These are phyloP conservation scores for Coemansia sp. DNA, from an alignment of 192 early-diverging fungal genomes.

Conservation along the genomic window DNA sequence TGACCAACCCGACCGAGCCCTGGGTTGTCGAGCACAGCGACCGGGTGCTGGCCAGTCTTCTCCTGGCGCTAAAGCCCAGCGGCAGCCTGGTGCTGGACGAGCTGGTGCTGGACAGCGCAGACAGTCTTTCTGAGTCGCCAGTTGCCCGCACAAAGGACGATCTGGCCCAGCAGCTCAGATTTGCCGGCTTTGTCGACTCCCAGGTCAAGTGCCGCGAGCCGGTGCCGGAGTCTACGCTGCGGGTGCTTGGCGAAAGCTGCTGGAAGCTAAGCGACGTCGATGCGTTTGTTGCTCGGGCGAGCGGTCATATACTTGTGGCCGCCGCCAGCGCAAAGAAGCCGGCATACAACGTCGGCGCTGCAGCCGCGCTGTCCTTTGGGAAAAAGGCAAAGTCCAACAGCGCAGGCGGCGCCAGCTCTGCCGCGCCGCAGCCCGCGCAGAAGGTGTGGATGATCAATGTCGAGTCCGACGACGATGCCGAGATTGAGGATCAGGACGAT, in stretches of 20 bases:
- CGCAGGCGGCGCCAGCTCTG: constrained; percentile 30
- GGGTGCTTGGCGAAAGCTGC: constrained; percentile 46
- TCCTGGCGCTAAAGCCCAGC: constrained; percentile 63
- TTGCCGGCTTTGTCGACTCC: constrained; percentile 83
- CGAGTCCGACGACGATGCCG: constrained; percentile 75
- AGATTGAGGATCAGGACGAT: constrained; percentile 83
- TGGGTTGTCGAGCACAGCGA: constrained; percentile 64
- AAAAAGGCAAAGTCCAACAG: constrained; percentile 60
- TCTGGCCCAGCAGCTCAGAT: constrained; percentile 68
- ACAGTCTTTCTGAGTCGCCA: constrained; percentile 44
- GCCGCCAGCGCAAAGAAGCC: constrained; percentile 69
- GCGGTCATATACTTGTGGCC: constrained; percentile 33
- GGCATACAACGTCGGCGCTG: constrained; percentile 81
- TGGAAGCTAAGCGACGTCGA: constrained; percentile 59
- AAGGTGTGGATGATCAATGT: constrained; percentile 74
- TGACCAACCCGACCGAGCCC: constrained; percentile 57
- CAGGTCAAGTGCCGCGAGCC: constrained; percentile 28
- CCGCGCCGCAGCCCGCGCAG: constrained; percentile 21
- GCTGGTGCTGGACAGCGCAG: constrained; percentile 55
- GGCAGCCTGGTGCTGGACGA: constrained; percentile 69
- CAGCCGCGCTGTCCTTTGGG: constrained; percentile 75
- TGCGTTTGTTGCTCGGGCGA: constrained; percentile 44
- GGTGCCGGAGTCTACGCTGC: constrained; percentile 52
- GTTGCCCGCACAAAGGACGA: constrained; percentile 58
- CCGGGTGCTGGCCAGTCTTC: constrained; percentile 59